Percentiles rank a stretch among this genome's conserved stretches.
Evolutionary conservation across 768 basidiomycete genomes (phyloP).

Genomic region (Cystofilobasidium macerans): DNA sequence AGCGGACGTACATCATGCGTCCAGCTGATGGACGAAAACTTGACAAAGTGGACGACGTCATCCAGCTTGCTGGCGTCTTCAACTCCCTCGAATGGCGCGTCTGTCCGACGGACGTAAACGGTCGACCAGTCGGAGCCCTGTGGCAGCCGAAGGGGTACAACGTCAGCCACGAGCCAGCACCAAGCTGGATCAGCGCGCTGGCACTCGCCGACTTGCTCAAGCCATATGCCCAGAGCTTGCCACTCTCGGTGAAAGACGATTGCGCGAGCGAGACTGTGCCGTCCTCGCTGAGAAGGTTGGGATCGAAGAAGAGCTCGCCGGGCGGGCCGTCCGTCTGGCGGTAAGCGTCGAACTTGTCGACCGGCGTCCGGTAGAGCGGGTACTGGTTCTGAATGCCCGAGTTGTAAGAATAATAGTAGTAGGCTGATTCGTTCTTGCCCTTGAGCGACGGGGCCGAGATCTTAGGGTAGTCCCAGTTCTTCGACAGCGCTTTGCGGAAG

Average conservation of each 20-base stretch:
- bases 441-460: slow-evolving; percentile 51
- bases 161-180: background rate
- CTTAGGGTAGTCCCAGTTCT: slow-evolving; percentile 48
- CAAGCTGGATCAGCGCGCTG: slow-evolving; percentile 20
- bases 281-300: slow-evolving; percentile 60
- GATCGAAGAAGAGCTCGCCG: slow-evolving; percentile 70
- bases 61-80: slow-evolving; percentile 8
- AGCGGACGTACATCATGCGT: no score
- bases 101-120: slow-evolving; percentile 27
- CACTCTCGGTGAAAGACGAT: slow-evolving; percentile 52
- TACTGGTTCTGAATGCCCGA: slow-evolving; percentile 16
- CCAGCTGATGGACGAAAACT: slow-evolving; percentile 8
- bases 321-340: slow-evolving; percentile 8
- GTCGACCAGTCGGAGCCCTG: slow-evolving; percentile 34
- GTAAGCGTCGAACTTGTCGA: background rate
- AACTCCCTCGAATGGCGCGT: slow-evolving; percentile 13
- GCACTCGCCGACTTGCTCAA: slow-evolving; percentile 51
- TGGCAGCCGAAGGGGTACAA: no score
- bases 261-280: slow-evolving; percentile 56
- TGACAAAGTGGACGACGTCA: slow-evolving; percentile 13
- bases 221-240: slow-evolving; percentile 66
- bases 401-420: slow-evolving; percentile 45
- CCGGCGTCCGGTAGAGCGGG: background rate
- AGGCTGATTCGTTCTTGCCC: slow-evolving; percentile 35
- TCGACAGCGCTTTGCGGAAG: slow-evolving; percentile 51